Evolutionary conservation across 2,329 filamentous ascomycete genomes (phyloP).

Genomic region (Pseudocercospora eumusae): DNA sequence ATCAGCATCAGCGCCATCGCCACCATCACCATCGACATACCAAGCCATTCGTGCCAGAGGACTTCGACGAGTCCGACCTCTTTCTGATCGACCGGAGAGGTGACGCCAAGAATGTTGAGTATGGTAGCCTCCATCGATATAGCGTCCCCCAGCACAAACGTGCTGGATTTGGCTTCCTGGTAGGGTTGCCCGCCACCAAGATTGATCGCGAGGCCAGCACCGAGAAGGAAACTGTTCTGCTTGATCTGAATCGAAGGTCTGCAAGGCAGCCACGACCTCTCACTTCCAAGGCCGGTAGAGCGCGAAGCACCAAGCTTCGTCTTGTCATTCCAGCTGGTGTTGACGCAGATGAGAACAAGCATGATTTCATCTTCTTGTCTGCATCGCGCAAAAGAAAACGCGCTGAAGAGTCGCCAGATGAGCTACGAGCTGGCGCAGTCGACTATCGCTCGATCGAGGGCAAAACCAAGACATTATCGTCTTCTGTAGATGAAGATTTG

Average conservation of each 20-base stretch:
- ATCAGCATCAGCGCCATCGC: not conserved
- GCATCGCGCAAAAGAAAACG: conserved; percentile 28
- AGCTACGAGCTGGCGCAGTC: conserved; percentile 13
- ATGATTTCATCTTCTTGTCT: conserved; percentile 27
- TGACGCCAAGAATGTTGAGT: conserved; percentile 72
- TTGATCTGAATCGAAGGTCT: conserved; percentile 1
- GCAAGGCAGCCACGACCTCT: conserved; percentile 17
- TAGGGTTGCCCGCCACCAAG: conserved; percentile 65
- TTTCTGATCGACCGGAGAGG: conserved; percentile 73
- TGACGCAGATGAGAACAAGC: not conserved
- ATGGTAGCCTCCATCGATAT: conserved; percentile 72
- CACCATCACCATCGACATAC: not conserved
- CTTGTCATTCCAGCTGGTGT: not conserved
- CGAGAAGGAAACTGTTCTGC: conserved; percentile 41
- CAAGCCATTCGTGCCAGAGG: conserved; percentile 12
- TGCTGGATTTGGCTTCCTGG: conserved; percentile 65
- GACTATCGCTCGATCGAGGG: conserved; percentile 46
- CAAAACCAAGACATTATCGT: conserved; percentile 29
- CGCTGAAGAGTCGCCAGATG: conserved; percentile 19
- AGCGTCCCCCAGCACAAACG: conserved; percentile 71
- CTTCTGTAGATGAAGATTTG: conserved; percentile 42
- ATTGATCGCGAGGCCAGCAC: conserved; percentile 67
- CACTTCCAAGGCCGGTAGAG: conserved; percentile 21
- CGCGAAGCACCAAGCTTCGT: conserved; percentile 15
- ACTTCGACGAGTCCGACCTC: conserved; percentile 38